Base-by-base conservation (phyloP, 768 basidiomycete genomes). In the Suillus variegatus region DNA sequence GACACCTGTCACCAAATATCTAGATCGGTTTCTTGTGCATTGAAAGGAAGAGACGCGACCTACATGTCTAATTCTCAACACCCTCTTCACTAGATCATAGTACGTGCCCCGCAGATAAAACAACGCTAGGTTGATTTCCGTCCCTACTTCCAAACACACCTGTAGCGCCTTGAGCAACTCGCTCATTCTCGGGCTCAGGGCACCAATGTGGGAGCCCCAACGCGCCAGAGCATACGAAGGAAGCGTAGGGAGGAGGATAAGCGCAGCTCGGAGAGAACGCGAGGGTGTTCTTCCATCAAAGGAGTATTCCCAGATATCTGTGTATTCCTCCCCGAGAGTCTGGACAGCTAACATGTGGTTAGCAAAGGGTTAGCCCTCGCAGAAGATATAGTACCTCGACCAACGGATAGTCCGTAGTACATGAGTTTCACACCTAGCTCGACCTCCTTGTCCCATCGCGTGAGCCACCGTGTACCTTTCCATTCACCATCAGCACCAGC, bases 301-400 rank as follows among this genome's bases (percentile, higher is more conserved):
- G 13, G 88, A 86, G 64, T 88, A 85, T 68, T 88, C 86, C 91
- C 93, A 92, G 41, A 91, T 88, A 70, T 91, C 90, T 1, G 92
- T 94, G 70, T 95, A 95, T 73, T 95, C 94, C 75, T 95, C 94
- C n/a, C 94, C 94, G 1, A 95, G 81, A 5, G 91, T 94, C 76
- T 95, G 93, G 12, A 83, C 84, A 18, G 88, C 93, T 95, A 61
- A 46, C 10, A 12, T 46, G 62, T 22, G 51, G 64, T 68, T 57
- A 75, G 68, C 57, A 8, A 25, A 40, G 51, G 20, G 12, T 32
- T 38, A 41, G 61, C 35, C 55, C 9, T 36, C 28, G 32, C 41
- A 54, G 54, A 9, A 46, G 41, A 38, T 56, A 49, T 43, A 69
- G 79, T 69, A 93, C 94, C 91, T 78, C 86, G 82, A 62, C 91